A percentile compares a stretch with the other conserved stretches of the same genome.
Evolutionary conservation across 2,329 filamentous ascomycete species (phyloP).

Genomic region (Fusarium virguliforme): DNA sequence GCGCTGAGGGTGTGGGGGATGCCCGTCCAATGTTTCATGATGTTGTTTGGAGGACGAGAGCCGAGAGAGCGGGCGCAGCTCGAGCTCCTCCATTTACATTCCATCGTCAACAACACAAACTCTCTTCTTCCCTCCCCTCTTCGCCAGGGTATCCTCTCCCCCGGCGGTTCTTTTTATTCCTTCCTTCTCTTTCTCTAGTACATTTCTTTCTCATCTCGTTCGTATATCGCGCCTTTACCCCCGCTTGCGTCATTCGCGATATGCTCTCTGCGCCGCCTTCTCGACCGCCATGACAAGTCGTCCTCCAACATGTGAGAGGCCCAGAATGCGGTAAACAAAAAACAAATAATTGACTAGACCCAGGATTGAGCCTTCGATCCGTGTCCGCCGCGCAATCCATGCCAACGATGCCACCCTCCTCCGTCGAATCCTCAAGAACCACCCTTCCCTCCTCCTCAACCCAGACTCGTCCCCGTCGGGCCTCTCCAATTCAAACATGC

Average conservation of each 20-base stretch:
- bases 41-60: neutral
- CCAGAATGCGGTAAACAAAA: neutral
- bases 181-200: neutral
- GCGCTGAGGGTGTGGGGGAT: conserved; percentile 7
- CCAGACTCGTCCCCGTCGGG: conserved; percentile 78
- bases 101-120: conserved; percentile 34
- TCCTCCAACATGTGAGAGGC: conserved; percentile 46
- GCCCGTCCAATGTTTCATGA: conserved; percentile 42
- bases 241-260: conserved; percentile 26
- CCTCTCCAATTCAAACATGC: conserved; percentile 87
- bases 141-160: conserved; percentile 12
- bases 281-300: conserved; percentile 49
- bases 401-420: conserved; percentile 81
- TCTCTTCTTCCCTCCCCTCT: conserved; percentile 18
- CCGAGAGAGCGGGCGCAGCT: conserved; percentile 30
- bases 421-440: conserved; percentile 81
- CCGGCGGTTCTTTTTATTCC: too few species aligned
- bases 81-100: conserved; percentile 27
- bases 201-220: conserved; percentile 14
- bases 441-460: conserved; percentile 82
- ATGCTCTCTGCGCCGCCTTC: conserved; percentile 42
- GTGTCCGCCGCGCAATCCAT: conserved; percentile 86
- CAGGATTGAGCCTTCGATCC: conserved; percentile 84
- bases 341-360: neutral
- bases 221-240: conserved; percentile 19